Conservation (phyloP, 768 basidiomycete species). For the Tylopilus intermedius region DNA sequence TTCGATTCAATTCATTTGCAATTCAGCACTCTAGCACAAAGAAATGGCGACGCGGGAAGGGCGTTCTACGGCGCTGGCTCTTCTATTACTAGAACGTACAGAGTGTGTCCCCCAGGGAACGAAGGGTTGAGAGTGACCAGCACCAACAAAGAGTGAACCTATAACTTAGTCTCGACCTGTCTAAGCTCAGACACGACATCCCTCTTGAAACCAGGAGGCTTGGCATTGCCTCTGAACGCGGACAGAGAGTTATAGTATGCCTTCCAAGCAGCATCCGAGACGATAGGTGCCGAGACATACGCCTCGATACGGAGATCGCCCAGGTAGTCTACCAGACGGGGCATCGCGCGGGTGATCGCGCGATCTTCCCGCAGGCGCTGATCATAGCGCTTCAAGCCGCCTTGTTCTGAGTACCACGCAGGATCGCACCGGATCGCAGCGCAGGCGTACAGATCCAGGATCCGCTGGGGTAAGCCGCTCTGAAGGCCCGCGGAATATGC, state of each 20-base stretch:
- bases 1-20: too few species aligned
- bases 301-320: conserved; percentile 42
- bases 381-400: conserved; percentile 26
- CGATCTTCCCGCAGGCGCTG: conserved; percentile 47
- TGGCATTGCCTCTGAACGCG: conserved; percentile 40
- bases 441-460: conserved; percentile 55
- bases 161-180: background rate
- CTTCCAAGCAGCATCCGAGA: conserved; percentile 49
- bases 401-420: conserved; percentile 2
- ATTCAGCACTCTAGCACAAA: too few species aligned
- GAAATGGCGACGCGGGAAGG: too few species aligned
- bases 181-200: background rate
- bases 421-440: conserved; percentile 22
- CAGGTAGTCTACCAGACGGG: conserved; percentile 39
- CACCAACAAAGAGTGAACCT: too few species aligned
- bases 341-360: conserved; percentile 21
- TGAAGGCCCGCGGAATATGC: conserved; percentile 52
- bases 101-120: too few species aligned
- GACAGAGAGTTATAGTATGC: conserved; percentile 38
- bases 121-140: too few species aligned
- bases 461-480: conserved; percentile 39
- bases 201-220: conserved; percentile 13
- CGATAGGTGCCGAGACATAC: conserved; percentile 49
- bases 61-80: too few species aligned
- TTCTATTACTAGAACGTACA: too few species aligned